phyloP scores from a whole-genome alignment of 2,329 filamentous ascomycete species.

The Cryphonectria naterciae region DNA sequence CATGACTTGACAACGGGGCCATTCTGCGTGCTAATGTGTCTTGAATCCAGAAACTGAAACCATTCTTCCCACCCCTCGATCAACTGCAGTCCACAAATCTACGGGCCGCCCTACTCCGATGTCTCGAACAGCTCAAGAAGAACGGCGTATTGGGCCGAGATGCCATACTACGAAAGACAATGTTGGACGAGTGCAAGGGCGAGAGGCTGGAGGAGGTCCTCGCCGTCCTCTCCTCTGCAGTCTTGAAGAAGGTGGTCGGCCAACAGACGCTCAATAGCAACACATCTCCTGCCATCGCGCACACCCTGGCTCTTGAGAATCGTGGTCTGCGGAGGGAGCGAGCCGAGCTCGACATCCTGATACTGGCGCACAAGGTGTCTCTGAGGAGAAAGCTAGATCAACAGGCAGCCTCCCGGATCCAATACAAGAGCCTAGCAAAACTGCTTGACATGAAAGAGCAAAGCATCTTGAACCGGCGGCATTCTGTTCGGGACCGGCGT shows the following conservation, averaged over 20 bases:
- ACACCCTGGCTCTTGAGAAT: conserved; percentile 62
- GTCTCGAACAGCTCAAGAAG: conserved; percentile 85
- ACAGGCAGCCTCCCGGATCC: conserved; percentile 62
- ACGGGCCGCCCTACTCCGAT: conserved; percentile 79
- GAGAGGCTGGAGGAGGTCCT: conserved; percentile 88
- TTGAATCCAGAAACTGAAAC: conserved; percentile 73
- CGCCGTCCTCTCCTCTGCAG: conserved; percentile 79
- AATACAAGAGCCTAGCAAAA: conserved; percentile 67
- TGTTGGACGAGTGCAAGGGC: conserved; percentile 95
- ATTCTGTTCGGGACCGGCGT: conserved; percentile 43
- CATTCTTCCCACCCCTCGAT: conserved; percentile 89
- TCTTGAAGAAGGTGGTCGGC: conserved; percentile 71
- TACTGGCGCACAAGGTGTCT: conserved; percentile 73
- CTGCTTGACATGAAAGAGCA: conserved; percentile 67
- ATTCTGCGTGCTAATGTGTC: conserved; percentile 13
- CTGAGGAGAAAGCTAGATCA: conserved; percentile 61
- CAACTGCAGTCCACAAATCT: conserved; percentile 90
- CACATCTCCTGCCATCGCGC: conserved; percentile 51
- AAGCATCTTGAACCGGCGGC: conserved; percentile 58
- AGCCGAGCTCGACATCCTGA: conserved; percentile 64
- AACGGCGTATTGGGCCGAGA: conserved; percentile 81
- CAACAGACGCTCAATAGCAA: conserved; percentile 35
- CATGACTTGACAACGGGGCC: neutral
- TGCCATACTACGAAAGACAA: conserved; percentile 83
- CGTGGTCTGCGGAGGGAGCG: conserved; percentile 60